These are phyloP conservation scores for Agaricus subrufescens DNA, from an alignment of 768 basidiomycete species.

Conservation along the genomic window DNA sequence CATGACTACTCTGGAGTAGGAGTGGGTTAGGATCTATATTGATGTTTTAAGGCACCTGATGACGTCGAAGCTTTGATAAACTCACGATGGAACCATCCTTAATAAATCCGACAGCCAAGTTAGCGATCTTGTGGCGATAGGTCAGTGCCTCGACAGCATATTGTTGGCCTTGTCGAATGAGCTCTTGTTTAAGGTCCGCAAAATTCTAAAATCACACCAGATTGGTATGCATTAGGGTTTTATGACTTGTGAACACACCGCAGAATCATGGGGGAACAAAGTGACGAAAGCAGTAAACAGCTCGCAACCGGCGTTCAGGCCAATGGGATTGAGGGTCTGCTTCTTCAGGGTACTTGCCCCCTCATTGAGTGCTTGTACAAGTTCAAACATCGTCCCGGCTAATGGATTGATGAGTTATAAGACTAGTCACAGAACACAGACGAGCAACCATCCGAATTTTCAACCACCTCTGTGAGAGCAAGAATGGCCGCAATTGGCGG, in stretches of 20 bases:
- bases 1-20: constrained; percentile 94
- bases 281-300: constrained; percentile 90
- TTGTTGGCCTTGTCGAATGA: constrained; percentile 75
- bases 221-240: constrained; percentile 11
- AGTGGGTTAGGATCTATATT: constrained; percentile 89
- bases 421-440: not conserved
- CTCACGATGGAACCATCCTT: constrained; percentile 88
- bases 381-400: constrained; percentile 94
- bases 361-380: constrained; percentile 77
- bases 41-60: constrained; percentile 9
- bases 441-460: constrained; percentile 66
- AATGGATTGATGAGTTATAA: constrained; percentile 10
- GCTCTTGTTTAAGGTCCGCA: constrained; percentile 73
- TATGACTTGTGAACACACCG: constrained; percentile 39
- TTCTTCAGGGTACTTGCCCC: constrained; percentile 61
- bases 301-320: constrained; percentile 85
- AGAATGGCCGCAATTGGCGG: constrained; percentile 87
- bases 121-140: constrained; percentile 87
- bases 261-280: constrained; percentile 75
- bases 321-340: constrained; percentile 72
- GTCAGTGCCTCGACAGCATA: constrained; percentile 77
- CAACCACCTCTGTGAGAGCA: constrained; percentile 76
- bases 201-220: constrained; percentile 56
- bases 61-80: constrained; percentile 9
- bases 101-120: constrained; percentile 86